A percentile compares a stretch with the other conserved stretches of the same genome.
phyloP scores from a whole-genome alignment of 2,329 filamentous ascomycete species.

The Neobulgaria alba region DNA sequence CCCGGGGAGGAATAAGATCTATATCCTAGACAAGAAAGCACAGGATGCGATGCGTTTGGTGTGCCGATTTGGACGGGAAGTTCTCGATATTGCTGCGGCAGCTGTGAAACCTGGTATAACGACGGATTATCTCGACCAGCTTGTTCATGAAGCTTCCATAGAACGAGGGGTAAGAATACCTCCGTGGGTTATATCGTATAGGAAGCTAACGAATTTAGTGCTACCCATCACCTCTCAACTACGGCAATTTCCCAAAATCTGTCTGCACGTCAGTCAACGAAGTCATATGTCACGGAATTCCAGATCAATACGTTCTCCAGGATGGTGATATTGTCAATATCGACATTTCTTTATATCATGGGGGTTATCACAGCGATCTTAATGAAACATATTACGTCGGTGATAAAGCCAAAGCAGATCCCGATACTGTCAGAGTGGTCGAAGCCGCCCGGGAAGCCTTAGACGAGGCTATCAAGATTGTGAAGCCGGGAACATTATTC shows the following conservation, averaged over 20 bases:
- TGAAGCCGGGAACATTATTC: constrained; percentile 90
- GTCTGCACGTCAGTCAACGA: constrained; percentile 96
- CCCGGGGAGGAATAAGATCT: constrained; percentile 68
- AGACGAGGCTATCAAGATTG: constrained; percentile 80
- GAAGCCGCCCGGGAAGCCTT: constrained; percentile 85
- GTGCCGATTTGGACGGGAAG: constrained; percentile 78
- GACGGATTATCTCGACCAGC: constrained; percentile 88
- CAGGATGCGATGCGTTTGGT: constrained; percentile 87
- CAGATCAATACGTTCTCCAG: constrained; percentile 75
- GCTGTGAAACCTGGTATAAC: constrained; percentile 85
- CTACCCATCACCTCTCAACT: constrained; percentile 91
- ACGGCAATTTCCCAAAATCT: constrained; percentile 94
- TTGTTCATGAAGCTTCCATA: constrained; percentile 90
- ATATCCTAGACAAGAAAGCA: constrained; percentile 69
- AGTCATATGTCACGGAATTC: constrained; percentile 97
- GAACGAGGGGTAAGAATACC: constrained; percentile 71
- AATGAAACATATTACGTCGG: constrained; percentile 99
- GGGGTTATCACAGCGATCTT: constrained; percentile 89
- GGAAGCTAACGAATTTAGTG: constrained; percentile 46
- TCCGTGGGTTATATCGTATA: not conserved
- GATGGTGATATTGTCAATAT: constrained; percentile 98
- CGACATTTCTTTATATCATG: constrained; percentile 89
- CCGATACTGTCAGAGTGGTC: constrained; percentile 81
- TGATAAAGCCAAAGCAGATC: constrained; percentile 72
- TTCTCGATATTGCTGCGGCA: constrained; percentile 82